These are phyloP conservation scores for Geotrichum europaeum DNA, from an alignment of 1,139 yeast genomes.

Conservation along the genomic window DNA sequence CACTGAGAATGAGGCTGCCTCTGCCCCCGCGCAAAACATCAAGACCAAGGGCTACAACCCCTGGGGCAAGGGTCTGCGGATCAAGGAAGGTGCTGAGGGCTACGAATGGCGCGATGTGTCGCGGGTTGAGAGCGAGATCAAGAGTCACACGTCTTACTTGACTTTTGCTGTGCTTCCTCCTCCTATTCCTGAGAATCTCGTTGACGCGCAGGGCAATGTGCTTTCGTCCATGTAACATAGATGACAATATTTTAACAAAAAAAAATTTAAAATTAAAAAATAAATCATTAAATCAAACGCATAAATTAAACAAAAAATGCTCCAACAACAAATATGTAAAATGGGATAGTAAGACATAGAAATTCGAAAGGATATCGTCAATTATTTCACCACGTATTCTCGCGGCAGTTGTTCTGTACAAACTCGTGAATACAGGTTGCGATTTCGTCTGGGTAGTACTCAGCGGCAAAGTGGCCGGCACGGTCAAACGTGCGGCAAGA, in stretches of 20 bases:
- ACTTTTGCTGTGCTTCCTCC: slow-evolving; percentile 66
- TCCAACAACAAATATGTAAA: background rate
- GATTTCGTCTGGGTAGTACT: slow-evolving; percentile 33
- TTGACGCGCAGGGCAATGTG: slow-evolving; percentile 15
- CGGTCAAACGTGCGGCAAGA: slow-evolving; percentile 29
- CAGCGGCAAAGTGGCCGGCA: slow-evolving; percentile 42
- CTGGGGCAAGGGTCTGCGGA: slow-evolving; percentile 77
- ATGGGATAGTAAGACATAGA: background rate
- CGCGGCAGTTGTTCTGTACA: background rate
- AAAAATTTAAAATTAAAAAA: background rate
- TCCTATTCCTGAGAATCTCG: slow-evolving; percentile 14
- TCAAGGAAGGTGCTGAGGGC: slow-evolving; percentile 78
- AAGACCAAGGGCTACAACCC: slow-evolving; percentile 69
- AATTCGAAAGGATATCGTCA: background rate
- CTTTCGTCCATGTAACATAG: slow-evolving; percentile 14
- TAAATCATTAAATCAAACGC: background rate
- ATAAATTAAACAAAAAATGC: background rate
- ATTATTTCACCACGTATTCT: background rate
- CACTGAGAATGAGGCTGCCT: slow-evolving; percentile 6
- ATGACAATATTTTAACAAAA: background rate
- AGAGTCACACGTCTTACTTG: slow-evolving; percentile 89
- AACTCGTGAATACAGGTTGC: slow-evolving; percentile 29
- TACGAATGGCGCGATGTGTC: slow-evolving; percentile 81
- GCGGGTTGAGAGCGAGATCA: slow-evolving; percentile 74
- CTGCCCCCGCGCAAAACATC: slow-evolving; percentile 32